These are phyloP conservation scores for Blepharisma japonicum DNA, from an alignment of 73 alveolate genomes.

Conservation along the genomic window DNA sequence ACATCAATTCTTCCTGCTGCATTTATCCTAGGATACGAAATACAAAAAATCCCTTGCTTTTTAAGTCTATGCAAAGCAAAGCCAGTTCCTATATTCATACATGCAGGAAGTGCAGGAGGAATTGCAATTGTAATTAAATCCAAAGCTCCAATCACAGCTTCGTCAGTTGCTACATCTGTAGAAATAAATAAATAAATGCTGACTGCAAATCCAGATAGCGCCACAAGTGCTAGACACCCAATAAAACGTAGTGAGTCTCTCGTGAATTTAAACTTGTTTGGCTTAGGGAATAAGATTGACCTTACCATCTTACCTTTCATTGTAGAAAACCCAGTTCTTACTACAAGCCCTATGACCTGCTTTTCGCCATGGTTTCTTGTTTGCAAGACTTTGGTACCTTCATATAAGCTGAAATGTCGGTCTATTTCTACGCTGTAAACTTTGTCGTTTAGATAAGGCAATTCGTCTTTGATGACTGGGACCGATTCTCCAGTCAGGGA, in stretches of 20 bases:
- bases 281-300: slow-evolving; percentile 80
- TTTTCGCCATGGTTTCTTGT: slow-evolving; percentile 50
- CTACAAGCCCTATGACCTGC: slow-evolving; percentile 64
- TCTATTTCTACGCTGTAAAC: slow-evolving; percentile 9
- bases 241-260: slow-evolving; percentile 84
- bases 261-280: slow-evolving; percentile 81
- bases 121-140: slow-evolving; percentile 69
- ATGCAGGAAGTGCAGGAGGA: slow-evolving; percentile 84
- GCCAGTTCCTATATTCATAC: slow-evolving; percentile 63
- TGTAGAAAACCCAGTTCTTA: slow-evolving; percentile 85
- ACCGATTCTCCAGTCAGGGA: slow-evolving; percentile 96
- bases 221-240: slow-evolving; percentile 74
- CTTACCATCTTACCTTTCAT: slow-evolving; percentile 88
- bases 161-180: not conserved
- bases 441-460: slow-evolving; percentile 56
- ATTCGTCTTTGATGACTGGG: slow-evolving; percentile 82
- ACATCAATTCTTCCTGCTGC: slow-evolving; percentile 86
- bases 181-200: not conserved
- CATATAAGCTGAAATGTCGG: not conserved
- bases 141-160: slow-evolving; percentile 37
- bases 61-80: slow-evolving; percentile 66
- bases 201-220: slow-evolving; percentile 63
- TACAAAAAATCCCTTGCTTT: slow-evolving; percentile 72
- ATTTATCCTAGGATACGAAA: slow-evolving; percentile 84
- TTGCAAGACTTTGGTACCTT: slow-evolving; percentile 91